phyloP scores from a whole-genome alignment of 2,329 filamentous ascomycete genomes.

The Fusarium sp. region DNA sequence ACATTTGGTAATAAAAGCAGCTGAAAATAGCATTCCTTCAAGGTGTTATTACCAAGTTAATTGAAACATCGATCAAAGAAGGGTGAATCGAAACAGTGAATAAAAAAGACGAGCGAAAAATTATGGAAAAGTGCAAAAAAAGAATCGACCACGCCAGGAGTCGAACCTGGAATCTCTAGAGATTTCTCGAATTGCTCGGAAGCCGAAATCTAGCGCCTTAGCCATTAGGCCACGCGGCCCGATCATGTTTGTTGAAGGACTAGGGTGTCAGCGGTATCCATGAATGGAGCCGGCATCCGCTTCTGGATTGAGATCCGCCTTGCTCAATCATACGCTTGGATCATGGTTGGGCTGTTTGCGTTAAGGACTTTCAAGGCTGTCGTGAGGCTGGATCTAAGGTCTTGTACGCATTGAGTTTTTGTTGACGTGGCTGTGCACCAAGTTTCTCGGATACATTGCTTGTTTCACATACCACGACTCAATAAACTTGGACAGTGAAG shows the following conservation, averaged over 20 bases:
- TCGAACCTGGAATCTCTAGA: constrained; percentile 52
- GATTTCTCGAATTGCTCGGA: constrained; percentile 19
- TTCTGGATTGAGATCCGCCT: neutral
- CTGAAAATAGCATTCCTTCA: neutral
- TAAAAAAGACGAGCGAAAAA: accelerated
- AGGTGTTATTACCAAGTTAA: neutral
- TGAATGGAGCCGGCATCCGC: neutral
- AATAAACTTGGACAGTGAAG: accelerated
- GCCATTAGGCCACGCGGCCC: constrained; percentile 51
- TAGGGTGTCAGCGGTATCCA: neutral
- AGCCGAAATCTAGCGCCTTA: constrained; percentile 51
- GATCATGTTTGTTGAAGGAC: constrained; percentile 4
- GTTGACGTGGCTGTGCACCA: neutral
- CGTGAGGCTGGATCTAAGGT: neutral
- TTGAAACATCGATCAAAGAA: neutral
- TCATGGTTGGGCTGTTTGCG: neutral
- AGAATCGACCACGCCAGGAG: constrained; percentile 48
- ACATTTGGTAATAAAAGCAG: neutral
- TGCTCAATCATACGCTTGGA: neutral
- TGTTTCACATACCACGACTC: neutral
- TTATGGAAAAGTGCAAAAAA: accelerated
- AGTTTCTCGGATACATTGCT: neutral
- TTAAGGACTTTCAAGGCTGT: neutral
- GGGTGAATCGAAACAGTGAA: neutral
- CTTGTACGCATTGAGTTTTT: too few species aligned